Conservation (phyloP, 257 asterid genomes). For the Solanum lycopersicoides region DNA sequence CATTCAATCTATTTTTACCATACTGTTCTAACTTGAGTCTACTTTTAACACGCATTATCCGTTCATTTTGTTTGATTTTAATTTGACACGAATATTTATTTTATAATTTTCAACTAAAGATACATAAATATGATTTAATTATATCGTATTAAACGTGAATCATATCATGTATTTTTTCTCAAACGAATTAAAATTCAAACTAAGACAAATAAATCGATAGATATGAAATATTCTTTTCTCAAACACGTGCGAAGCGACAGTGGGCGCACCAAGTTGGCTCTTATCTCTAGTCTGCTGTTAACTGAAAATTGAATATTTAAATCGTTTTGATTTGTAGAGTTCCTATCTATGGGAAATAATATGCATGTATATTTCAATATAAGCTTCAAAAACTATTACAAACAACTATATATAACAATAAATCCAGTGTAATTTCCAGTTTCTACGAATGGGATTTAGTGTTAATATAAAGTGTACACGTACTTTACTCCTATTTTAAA, state of each 20-base stretch:
- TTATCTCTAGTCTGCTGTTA: neutral
- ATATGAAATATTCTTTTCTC: neutral
- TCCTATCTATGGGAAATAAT: neutral
- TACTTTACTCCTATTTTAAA: no score
- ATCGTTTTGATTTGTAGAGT: neutral
- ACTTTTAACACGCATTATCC: neutral
- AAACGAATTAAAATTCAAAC: neutral
- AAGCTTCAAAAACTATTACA: neutral
- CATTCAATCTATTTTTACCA: neutral
- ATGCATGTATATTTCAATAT: neutral
- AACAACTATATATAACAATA: neutral
- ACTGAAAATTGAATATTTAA: neutral
- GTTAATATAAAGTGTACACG: neutral
- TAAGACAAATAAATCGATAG: neutral
- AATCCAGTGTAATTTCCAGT: no score
- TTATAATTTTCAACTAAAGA: no score
- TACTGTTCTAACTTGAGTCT: neutral
- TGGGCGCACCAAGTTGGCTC: neutral
- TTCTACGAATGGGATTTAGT: neutral
- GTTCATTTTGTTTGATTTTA: no score
- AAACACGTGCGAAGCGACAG: neutral
- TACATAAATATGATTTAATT: no score
- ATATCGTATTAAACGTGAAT: fast-evolving
- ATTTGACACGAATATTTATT: no score
- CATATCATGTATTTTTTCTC: fast-evolving